Base-by-base conservation (phyloP, 805 yeast genomes). In the Ogataea nitratoaversa region DNA sequence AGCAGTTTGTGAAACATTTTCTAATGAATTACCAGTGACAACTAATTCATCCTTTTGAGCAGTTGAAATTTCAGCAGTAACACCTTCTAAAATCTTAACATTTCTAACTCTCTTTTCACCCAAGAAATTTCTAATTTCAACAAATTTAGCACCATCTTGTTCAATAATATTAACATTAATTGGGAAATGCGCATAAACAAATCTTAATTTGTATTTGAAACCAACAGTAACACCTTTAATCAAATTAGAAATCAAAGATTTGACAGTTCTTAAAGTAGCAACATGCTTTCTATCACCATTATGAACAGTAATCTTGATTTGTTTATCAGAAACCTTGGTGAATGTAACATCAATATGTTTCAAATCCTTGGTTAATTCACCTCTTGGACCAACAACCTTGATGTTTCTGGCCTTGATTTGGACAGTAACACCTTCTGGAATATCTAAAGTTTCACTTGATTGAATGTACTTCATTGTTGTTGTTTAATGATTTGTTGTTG, bases 161-260 rank as follows among this genome's bases (percentile, higher is more conserved):
- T 85, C 87, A 67, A 85, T 68, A 58, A 89, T 71, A 79, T 90
- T 91, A 59, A 93, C 96, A 76, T 93, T 93, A 76, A 95, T 93
- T 72, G 99, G 99, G 96, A 93, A 93, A 87, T 93, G 99, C 83
- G 99, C 99, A 70, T 91, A 95, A 54, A 93, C 99, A 73, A 88
- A 90, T 82, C 98, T 89, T 97, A 93, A 84, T 86, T 93, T 93
- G 93, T 93, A 93, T 77, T 86, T 82, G 95, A 76, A 91, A 74
- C 98, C 99, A 79, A 82, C 82, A 71, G 99, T 93, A 69, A 93
- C 99, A 85, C 99, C 99, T 59, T 85, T 86, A 75, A 93, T 72
- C 82, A 93, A 74, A 86, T 93, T 93, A 68, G 87, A 68, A 63
- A 93, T 79, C 69, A 93, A 77, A 55, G 98, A 87, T 78, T 88